phyloP scores from a whole-genome alignment of 1,284 basidiomycete species.

The Rhodotorula sp. region DNA sequence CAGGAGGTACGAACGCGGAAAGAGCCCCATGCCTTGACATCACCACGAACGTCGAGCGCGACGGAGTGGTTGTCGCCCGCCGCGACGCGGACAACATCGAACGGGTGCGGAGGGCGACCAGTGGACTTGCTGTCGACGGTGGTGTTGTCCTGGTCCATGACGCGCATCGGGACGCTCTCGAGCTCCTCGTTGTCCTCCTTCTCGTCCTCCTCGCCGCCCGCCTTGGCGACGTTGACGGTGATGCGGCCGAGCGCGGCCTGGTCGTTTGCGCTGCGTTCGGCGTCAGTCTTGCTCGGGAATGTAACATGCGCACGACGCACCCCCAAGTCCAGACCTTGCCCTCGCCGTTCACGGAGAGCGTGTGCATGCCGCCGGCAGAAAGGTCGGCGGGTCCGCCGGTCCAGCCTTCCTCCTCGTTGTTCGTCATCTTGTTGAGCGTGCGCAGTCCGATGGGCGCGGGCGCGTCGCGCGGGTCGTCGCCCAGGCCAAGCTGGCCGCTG shows the following conservation, averaged over 20 bases:
- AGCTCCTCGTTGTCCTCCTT: conserved; percentile 79
- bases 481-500: conserved; percentile 80
- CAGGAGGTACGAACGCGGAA: conserved; percentile 70
- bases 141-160: conserved; percentile 55
- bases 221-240: conserved; percentile 64
- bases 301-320: conserved; percentile 5
- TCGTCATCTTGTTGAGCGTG: conserved; percentile 54
- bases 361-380: conserved; percentile 80
- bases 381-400: conserved; percentile 67
- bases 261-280: conserved; percentile 76
- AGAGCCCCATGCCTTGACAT: conserved; percentile 84
- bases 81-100: conserved; percentile 66
- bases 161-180: conserved; percentile 71
- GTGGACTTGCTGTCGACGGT: not conserved
- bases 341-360: conserved; percentile 76
- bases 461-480: conserved; percentile 56
- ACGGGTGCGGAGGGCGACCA: conserved; percentile 49
- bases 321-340: conserved; percentile 63
- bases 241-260: conserved; percentile 85
- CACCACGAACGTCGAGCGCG: conserved; percentile 57
- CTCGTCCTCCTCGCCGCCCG: conserved; percentile 75
- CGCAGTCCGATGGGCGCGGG: conserved; percentile 67
- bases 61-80: conserved; percentile 51
- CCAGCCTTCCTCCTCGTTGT: conserved; percentile 21
- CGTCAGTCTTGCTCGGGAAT: not conserved